Base-by-base conservation (phyloP, 2,329 filamentous ascomycete genomes). In the Ceratocystis harringtonii region DNA sequence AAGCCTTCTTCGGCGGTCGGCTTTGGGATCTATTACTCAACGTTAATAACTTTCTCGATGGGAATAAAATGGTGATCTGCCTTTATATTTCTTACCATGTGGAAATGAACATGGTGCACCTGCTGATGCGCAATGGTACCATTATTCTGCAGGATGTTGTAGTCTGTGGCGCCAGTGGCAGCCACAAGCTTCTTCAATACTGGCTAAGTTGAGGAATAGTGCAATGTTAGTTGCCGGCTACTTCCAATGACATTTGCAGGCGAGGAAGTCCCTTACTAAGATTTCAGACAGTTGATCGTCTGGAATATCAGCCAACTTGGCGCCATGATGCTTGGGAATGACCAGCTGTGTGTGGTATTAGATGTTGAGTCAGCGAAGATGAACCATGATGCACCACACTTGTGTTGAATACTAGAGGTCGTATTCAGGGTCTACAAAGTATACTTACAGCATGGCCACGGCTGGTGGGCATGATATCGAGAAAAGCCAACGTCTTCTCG, bases 91-190 rank as follows among this genome's bases (percentile, higher is more conserved):
- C 80, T 69, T 81, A 90, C 88, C 84, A 97, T 87, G 73, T 99
- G 94, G 76, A 99, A 92, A 75, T 96, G 92, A 70, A 95, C 92
- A 78, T 99, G 94, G 70, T 90, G 88, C 68, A 99, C 92, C 69
- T 88, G 80, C 78, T 97, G 94, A 76, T 99, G 94, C 19, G 94
- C 94, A 72, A 92, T 83, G 25, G 83, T 80, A 63, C 94, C 94
- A 73, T 99, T 99, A 78, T 99, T 99, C 78, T 99, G 94, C 67
- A 99, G 79, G 61, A 99, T 83, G 73, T 99, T 99, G 80, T 90
- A 99, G 75, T 97, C 83, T 63, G 80, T 78, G 3, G 88, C 86
- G 45, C 89, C 89, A 3, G 84, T 85, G 32, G 91, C 92, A 22
- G 79, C 76, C 61, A 88, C 91, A 61, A 99, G 84, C 76, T 89